These are phyloP conservation scores for Verticillium dahliae DNA, from an alignment of 2,329 filamentous ascomycete genomes.

Conservation along the genomic window DNA sequence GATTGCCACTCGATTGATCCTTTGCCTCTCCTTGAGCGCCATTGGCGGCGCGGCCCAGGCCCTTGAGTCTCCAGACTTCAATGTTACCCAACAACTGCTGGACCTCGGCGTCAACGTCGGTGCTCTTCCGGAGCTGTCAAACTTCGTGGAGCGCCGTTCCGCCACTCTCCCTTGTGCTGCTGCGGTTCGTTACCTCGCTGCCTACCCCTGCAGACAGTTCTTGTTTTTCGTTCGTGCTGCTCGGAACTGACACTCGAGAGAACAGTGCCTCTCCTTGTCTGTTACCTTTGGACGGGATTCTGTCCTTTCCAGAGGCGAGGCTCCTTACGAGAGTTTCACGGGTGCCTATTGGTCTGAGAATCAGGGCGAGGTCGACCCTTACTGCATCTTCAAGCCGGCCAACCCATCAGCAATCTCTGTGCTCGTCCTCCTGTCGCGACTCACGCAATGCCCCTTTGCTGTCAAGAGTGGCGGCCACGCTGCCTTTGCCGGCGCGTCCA, in stretches of 20 bases:
- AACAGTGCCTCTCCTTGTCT: slow-evolving; percentile 7
- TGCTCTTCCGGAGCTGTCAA: slow-evolving; percentile 5
- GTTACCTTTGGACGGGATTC: slow-evolving; percentile 4
- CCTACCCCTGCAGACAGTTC: background rate
- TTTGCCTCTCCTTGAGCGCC: background rate
- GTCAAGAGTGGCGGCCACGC: slow-evolving; percentile 39
- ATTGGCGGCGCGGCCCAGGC: background rate
- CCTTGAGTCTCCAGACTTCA: slow-evolving; percentile 6
- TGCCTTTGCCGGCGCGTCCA: slow-evolving; percentile 30
- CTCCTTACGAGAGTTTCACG: slow-evolving; percentile 4
- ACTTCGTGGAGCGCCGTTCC: background rate
- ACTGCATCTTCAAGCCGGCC: slow-evolving; percentile 17
- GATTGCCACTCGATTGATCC: background rate
- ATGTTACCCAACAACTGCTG: slow-evolving; percentile 9
- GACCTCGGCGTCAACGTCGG: slow-evolving; percentile 9
- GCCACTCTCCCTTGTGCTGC: background rate
- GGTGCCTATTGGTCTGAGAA: slow-evolving; percentile 8
- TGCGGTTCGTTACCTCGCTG: slow-evolving; percentile 1
- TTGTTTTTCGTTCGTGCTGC: too few relatives aligned
- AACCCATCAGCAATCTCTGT: slow-evolving; percentile 18
- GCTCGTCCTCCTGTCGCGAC: slow-evolving; percentile 16
- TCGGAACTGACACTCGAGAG: background rate
- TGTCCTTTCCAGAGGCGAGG: slow-evolving; percentile 2
- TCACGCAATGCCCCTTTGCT: slow-evolving; percentile 27
- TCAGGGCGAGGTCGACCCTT: slow-evolving; percentile 8